Evolutionary conservation across 306 rosid species (phyloP).

Genomic region (Trifolium fragiferum): DNA sequence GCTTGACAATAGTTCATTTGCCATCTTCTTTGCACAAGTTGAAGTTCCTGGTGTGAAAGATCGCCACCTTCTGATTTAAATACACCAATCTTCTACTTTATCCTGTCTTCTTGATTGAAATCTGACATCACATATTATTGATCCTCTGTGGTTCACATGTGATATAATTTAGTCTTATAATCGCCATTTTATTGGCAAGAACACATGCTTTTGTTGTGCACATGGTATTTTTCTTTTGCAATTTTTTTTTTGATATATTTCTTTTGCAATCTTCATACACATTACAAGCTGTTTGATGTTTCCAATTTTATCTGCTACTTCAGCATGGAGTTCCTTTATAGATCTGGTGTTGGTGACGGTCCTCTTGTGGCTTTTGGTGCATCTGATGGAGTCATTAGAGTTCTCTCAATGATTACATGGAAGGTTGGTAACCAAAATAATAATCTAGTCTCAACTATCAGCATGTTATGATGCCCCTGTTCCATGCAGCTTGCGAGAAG

Average conservation of each 20-base stretch:
- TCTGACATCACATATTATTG: constrained; percentile 16
- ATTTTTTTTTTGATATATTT: constrained; percentile 35
- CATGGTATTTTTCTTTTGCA: constrained; percentile 34
- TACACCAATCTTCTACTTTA: constrained; percentile 26
- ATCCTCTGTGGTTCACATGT: constrained; percentile 12
- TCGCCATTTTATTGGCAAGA: constrained; percentile 7
- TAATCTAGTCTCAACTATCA: constrained; percentile 33
- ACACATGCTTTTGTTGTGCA: constrained; percentile 3
- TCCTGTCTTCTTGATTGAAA: constrained; percentile 33
- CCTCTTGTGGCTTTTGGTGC: constrained; percentile 99
- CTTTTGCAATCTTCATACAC: constrained; percentile 36
- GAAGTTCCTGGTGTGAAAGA: constrained; percentile 18
- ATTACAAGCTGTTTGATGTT: constrained; percentile 30
- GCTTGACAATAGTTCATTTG: constrained; percentile 20
- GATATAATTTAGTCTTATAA: constrained; percentile 23
- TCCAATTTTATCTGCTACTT: constrained; percentile 47
- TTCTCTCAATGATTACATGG: constrained; percentile 99
- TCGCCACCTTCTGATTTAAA: constrained; percentile 32
- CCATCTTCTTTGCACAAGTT: constrained; percentile 9
- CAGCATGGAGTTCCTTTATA: constrained; percentile 98
- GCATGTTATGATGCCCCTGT: constrained; percentile 46
- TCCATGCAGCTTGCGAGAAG: constrained; percentile 85
- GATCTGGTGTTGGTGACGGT: constrained; percentile 79
- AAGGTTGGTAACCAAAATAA: constrained; percentile 64
- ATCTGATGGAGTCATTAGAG: constrained; percentile 96